Evolutionary conservation across 2,329 filamentous ascomycete species (phyloP).

Genomic region (Hortaea werneckii): DNA sequence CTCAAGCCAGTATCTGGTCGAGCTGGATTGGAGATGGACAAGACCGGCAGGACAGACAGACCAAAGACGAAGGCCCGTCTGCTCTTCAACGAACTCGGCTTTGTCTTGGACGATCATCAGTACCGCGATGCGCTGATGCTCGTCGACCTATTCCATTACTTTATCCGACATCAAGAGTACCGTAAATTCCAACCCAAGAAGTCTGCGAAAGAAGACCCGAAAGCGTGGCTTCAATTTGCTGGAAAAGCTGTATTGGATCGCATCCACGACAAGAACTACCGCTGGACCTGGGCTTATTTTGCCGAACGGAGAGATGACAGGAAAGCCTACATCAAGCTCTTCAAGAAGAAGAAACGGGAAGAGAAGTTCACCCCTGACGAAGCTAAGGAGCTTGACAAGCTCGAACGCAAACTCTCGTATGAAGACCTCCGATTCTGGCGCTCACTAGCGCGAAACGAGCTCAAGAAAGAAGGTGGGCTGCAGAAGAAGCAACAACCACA

Average conservation of each 20-base stretch:
- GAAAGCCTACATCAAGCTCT: slow-evolving; percentile 78
- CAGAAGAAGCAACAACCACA: slow-evolving; percentile 61
- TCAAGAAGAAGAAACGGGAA: slow-evolving; percentile 81
- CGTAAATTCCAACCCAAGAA: slow-evolving; percentile 83
- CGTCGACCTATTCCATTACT: slow-evolving; percentile 96
- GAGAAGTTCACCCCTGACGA: slow-evolving; percentile 59
- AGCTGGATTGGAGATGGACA: slow-evolving; percentile 89
- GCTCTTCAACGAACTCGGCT: slow-evolving; percentile 92
- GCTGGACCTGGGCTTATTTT: slow-evolving; percentile 96
- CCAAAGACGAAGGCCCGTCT: slow-evolving; percentile 86
- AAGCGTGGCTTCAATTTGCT: slow-evolving; percentile 87
- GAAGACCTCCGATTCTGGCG: slow-evolving; percentile 97
- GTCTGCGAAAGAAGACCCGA: slow-evolving; percentile 76
- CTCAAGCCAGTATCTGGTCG: slow-evolving; percentile 91
- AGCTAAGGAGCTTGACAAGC: slow-evolving; percentile 56
- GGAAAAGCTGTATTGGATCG: slow-evolving; percentile 81
- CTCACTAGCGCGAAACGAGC: slow-evolving; percentile 82
- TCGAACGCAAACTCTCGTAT: slow-evolving; percentile 84
- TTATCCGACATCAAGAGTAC: slow-evolving; percentile 94
- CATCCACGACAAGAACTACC: slow-evolving; percentile 85
- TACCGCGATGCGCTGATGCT: slow-evolving; percentile 97
- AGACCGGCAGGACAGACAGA: slow-evolving; percentile 66
- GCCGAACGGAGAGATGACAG: slow-evolving; percentile 85
- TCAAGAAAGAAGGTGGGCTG: slow-evolving; percentile 88
- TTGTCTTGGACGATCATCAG: slow-evolving; percentile 95